Evolutionary conservation across 305 asterid species (phyloP).

Genomic region (Solanum chacoense): DNA sequence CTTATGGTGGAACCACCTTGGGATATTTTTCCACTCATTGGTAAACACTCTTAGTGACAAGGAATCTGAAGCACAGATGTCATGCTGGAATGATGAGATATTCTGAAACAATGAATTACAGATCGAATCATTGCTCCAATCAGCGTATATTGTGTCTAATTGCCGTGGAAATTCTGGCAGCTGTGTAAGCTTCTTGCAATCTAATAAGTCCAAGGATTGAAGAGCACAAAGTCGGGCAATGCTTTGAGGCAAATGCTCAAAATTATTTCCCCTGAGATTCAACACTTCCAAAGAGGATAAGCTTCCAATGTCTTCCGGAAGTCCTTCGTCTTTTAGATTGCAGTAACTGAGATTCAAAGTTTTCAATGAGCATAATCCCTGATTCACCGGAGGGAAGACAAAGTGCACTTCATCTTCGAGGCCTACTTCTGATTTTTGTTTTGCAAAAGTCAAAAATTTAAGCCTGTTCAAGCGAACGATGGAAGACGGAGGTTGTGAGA

Average conservation of each 20-base stretch:
- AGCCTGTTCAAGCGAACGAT: background rate
- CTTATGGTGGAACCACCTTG: background rate
- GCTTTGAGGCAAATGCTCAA: background rate
- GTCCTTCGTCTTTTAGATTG: background rate
- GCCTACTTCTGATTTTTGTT: background rate
- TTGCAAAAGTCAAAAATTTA: background rate
- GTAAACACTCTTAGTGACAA: background rate
- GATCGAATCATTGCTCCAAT: too few relatives aligned
- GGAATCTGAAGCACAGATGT: background rate
- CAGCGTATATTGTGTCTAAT: too few relatives aligned
- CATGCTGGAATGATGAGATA: background rate
- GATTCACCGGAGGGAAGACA: background rate
- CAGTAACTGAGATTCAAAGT: background rate
- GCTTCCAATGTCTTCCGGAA: background rate
- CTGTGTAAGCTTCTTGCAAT: background rate
- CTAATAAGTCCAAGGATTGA: background rate
- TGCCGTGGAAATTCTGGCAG: background rate
- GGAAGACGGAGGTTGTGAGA: background rate
- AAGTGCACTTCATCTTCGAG: background rate
- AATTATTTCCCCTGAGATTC: background rate
- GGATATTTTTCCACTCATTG: background rate
- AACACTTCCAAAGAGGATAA: background rate
- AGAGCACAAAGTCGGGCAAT: background rate
- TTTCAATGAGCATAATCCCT: background rate
- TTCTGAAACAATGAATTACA: too few relatives aligned